phyloP scores from a whole-genome alignment of 306 rosid genomes.

The Gynostemma pentaphyllum region DNA sequence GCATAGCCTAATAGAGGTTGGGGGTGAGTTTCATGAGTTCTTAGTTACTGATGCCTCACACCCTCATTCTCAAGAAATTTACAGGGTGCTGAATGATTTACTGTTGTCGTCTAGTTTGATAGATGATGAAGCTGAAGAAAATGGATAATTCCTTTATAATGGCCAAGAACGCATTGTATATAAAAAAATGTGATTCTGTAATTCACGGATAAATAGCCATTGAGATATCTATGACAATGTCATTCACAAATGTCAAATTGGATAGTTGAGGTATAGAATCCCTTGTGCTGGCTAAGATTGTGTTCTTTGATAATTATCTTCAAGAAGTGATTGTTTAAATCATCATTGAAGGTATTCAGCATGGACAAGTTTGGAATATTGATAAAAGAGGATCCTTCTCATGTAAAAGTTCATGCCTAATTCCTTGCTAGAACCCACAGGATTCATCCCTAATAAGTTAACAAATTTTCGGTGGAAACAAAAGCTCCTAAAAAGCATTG shows the following conservation, averaged over 20 bases:
- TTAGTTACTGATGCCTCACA: slow-evolving; percentile 67
- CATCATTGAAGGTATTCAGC: too few relatives aligned
- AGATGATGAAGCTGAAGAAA: slow-evolving; percentile 14
- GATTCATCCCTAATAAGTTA: not conserved
- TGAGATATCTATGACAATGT: not conserved
- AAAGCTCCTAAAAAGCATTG: not conserved
- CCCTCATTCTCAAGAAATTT: slow-evolving; percentile 48
- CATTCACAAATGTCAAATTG: not conserved
- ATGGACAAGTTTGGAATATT: too few relatives aligned
- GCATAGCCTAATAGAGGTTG: slow-evolving; percentile 53
- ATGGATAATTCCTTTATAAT: not conserved
- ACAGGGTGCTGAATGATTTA: slow-evolving; percentile 26
- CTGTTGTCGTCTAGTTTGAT: slow-evolving; percentile 30
- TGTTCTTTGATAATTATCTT: too few relatives aligned
- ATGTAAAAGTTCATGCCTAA: too few relatives aligned
- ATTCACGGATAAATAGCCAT: not conserved
- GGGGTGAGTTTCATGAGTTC: slow-evolving; percentile 46
- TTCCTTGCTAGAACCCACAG: too few relatives aligned
- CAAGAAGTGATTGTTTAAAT: too few relatives aligned
- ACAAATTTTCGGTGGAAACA: not conserved
- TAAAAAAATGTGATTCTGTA: not conserved
- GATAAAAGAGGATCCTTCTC: too few relatives aligned
- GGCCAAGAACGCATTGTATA: not conserved
- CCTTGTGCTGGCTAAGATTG: too few relatives aligned
- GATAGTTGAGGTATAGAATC: too few relatives aligned